Conservation (phyloP, 768 basidiomycete species). For the Russula olivacea region DNA sequence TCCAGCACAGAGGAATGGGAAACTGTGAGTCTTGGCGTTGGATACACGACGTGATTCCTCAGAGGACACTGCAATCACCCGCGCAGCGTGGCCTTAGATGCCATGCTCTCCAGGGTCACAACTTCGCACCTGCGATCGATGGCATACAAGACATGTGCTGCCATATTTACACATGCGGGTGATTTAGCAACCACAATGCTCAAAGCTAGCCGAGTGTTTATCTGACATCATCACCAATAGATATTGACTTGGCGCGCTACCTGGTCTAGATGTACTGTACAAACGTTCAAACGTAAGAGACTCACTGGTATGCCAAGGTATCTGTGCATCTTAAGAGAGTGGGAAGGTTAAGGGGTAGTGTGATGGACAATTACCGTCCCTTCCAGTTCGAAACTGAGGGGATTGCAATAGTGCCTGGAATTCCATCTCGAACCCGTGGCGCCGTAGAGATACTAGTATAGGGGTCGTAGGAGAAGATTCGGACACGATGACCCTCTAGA, state of each 20-base stretch:
- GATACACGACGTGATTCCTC: slow-evolving; percentile 19
- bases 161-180: slow-evolving; percentile 15
- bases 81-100: slow-evolving; percentile 19
- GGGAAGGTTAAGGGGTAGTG: slow-evolving; percentile 17
- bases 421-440: slow-evolving; percentile 25
- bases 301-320: slow-evolving; percentile 20
- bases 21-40: slow-evolving; percentile 16
- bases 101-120: slow-evolving; percentile 25
- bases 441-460: background rate
- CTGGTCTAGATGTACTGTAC: slow-evolving; percentile 22
- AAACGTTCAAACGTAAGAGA: slow-evolving; percentile 30
- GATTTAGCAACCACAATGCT: slow-evolving; percentile 15
- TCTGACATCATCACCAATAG: slow-evolving; percentile 23
- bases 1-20: slow-evolving; percentile 15
- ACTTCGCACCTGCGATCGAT: slow-evolving; percentile 17
- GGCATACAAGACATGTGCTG: slow-evolving; percentile 25
- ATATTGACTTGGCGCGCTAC: slow-evolving; percentile 17
- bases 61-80: slow-evolving; percentile 23
- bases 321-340: background rate
- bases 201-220: slow-evolving; percentile 21
- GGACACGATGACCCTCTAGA: background rate
- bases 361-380: slow-evolving; percentile 15
- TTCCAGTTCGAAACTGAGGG: slow-evolving; percentile 10
- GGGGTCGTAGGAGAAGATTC: background rate
- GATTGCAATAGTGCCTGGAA: slow-evolving; percentile 5